Base-by-base conservation (phyloP, 345 rosid species). In the Clausena lansium region DNA sequence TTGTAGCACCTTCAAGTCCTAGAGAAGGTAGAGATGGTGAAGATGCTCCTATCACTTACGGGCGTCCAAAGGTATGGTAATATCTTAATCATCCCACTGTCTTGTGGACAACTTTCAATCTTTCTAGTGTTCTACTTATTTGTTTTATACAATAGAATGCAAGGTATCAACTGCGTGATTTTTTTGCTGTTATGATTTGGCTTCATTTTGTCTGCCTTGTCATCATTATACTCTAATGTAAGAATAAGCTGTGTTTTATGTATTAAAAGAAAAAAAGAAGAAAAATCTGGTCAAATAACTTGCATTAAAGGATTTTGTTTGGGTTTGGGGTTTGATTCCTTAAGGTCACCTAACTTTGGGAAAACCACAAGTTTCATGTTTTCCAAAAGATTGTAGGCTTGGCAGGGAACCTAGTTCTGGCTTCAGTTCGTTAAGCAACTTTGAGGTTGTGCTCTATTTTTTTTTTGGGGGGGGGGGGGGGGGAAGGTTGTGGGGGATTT, bases 21-120 rank as follows among this genome's bases (percentile, higher is more conserved):
- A 86, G 92, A 73, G 98, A 93, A 73, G 97, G 97, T 64, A 85
- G 92, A 74, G 98, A 92, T 73, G 97, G 97, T 67, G 99, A 93
- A 68, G 95, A 91, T 78, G 85, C 83, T 57, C 68, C 94, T 68
- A 76, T 81, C 67, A 66, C 90, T 64, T 84, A 75, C 64, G 98
- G 90, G 68, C 93, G 64, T 64, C 91, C 86, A 27, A 82, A 79
- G 87, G 99, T 96, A 88, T 77, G 77, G 81, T 72, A 64, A 41
- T 41, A 60, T 67, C 73, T 55, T 79, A 59, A 50, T 72, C 58
- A 41, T 78, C 47, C 72, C 60, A 45, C 70, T 73, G 14, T 76
- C 41, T 28, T 9, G 24, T 22, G 62, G 52, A 58, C 59, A 41
- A 61, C 70, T 75, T 74, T 57, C 52, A 41, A 66, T 75, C 28